Conservation (phyloP, 371 early-diverging fungal genomes). For the Mortierella sp. region DNA sequence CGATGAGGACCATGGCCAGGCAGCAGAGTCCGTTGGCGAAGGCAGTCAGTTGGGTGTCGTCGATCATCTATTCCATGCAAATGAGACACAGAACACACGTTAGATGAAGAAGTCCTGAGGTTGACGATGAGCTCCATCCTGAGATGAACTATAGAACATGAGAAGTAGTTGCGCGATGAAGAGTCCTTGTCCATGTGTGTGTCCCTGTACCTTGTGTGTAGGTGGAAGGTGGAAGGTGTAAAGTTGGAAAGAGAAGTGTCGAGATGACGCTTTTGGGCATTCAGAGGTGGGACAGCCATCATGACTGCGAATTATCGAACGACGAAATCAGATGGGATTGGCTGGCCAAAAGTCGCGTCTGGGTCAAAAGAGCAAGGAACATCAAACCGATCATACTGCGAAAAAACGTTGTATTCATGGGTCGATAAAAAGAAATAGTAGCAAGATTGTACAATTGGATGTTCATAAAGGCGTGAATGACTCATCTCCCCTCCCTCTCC, state of each 20-base stretch:
- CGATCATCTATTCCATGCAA: slow-evolving; percentile 58
- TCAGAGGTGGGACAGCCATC: neutral
- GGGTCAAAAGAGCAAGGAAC: too few species aligned
- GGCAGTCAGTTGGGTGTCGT: slow-evolving; percentile 67
- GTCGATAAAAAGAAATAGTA: too few species aligned
- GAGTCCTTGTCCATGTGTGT: neutral
- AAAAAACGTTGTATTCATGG: too few species aligned
- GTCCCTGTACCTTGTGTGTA: neutral
- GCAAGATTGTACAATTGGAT: neutral
- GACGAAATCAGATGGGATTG: neutral
- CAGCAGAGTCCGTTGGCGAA: slow-evolving; percentile 72
- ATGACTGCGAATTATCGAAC: neutral
- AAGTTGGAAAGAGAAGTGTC: neutral
- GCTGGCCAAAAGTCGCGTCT: too few species aligned
- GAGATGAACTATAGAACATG: neutral
- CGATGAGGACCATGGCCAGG: slow-evolving; percentile 69
- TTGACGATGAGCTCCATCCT: too few species aligned
- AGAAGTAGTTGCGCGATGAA: neutral
- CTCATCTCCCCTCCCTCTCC: neutral
- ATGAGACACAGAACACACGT: neutral
- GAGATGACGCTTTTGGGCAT: neutral
- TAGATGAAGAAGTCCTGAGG: neutral
- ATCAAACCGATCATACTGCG: too few species aligned
- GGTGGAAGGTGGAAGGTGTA: neutral
- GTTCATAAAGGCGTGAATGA: too few species aligned